Evolutionary conservation across 139 green algal genomes (phyloP).

Genomic region (Coccomyxa sp.): DNA sequence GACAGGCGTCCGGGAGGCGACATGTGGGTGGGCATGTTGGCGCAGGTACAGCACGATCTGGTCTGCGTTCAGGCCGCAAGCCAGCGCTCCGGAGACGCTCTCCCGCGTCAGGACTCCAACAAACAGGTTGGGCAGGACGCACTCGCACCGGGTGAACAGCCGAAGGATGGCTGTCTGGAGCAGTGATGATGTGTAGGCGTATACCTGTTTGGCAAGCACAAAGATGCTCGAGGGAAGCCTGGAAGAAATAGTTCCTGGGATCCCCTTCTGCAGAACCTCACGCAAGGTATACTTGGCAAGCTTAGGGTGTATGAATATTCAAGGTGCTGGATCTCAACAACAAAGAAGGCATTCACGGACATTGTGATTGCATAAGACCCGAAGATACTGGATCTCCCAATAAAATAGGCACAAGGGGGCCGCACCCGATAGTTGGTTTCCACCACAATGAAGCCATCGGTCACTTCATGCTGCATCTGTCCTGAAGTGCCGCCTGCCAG

Average conservation of each 20-base stretch:
- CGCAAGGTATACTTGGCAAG: too few relatives aligned
- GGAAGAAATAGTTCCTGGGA: not conserved
- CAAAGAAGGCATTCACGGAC: too few relatives aligned
- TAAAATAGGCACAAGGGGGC: not conserved
- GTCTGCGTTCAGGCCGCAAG: conserved; percentile 50
- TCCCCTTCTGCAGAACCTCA: too few relatives aligned
- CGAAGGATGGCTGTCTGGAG: conserved; percentile 65
- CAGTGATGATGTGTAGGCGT: conserved; percentile 73
- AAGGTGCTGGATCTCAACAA: too few relatives aligned
- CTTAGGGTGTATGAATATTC: too few relatives aligned
- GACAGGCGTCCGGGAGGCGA: conserved; percentile 36
- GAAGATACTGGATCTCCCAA: too few relatives aligned
- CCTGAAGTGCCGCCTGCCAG: conserved; percentile 9
- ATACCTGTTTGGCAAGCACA: conserved; percentile 51
- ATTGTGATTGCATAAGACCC: too few relatives aligned
- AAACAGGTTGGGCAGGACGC: conserved; percentile 83
- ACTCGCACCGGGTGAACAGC: conserved; percentile 74
- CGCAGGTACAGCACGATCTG: conserved; percentile 68
- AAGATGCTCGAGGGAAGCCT: not conserved
- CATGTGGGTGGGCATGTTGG: conserved; percentile 60
- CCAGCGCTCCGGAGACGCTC: conserved; percentile 57
- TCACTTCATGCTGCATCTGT: conserved; percentile 1
- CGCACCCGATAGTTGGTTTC: conserved; percentile 82
- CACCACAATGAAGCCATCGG: conserved; percentile 71
- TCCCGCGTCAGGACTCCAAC: conserved; percentile 80